A percentile compares a stretch with the other conserved stretches of the same genome.
Conservation (phyloP, 495 filamentous ascomycete species). For the Echria macrotheca region DNA sequence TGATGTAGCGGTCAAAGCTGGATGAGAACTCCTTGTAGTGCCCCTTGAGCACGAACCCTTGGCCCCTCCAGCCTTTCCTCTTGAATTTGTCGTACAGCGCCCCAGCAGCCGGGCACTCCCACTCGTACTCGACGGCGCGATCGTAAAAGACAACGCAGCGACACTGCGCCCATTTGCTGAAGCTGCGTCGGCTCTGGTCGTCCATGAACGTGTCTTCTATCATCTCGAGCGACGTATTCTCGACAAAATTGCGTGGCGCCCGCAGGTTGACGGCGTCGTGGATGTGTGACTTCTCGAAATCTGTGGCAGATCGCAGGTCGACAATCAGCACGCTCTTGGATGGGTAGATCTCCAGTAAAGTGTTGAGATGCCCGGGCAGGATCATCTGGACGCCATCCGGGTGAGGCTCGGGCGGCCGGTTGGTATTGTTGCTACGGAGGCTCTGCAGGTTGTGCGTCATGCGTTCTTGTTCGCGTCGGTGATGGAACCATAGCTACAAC, state of each 20-base stretch:
- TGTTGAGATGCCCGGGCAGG: constrained; percentile 42
- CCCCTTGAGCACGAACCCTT: constrained; percentile 44
- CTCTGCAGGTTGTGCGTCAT: constrained; percentile 34
- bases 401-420: constrained; percentile 12
- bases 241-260: constrained; percentile 37
- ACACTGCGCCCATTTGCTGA: constrained; percentile 39
- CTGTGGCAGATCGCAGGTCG: constrained; percentile 36
- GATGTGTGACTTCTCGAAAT: constrained; percentile 44
- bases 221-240: constrained; percentile 40
- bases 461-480: constrained; percentile 37
- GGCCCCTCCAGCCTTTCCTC: constrained; percentile 38
- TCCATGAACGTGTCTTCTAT: constrained; percentile 44
- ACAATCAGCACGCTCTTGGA: constrained; percentile 39
- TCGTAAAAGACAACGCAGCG: constrained; percentile 47
- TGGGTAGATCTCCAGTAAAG: constrained; percentile 40
- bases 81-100: constrained; percentile 35
- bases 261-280: constrained; percentile 44
- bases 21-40: constrained; percentile 44
- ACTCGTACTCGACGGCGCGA: constrained; percentile 37
- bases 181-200: constrained; percentile 37
- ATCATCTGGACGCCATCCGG: constrained; percentile 36
- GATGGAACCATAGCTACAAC: constrained; percentile 38
- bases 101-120: constrained; percentile 42
- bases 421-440: constrained; percentile 26
- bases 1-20: constrained; percentile 42